phyloP scores from a whole-genome alignment of 179 eudicot genomes.

The Patellifolia procumbens region DNA sequence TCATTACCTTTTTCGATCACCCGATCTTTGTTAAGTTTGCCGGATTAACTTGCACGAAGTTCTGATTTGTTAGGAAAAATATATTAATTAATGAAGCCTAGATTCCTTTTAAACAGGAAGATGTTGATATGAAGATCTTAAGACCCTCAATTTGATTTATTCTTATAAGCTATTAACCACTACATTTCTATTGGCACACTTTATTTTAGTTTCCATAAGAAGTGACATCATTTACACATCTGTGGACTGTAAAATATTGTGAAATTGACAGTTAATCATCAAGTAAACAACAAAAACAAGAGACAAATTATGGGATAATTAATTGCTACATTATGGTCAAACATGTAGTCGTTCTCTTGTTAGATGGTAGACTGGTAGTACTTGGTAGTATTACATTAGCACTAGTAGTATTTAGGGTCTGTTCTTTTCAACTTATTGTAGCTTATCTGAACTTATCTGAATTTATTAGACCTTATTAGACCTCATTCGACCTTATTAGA shows the following conservation, averaged over 20 bases:
- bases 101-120: not conserved
- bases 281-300: slow-evolving; percentile 26
- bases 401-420: too few relatives aligned
- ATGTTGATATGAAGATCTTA: too few relatives aligned
- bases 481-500: too few relatives aligned
- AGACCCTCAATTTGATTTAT: slow-evolving; percentile 3
- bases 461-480: too few relatives aligned
- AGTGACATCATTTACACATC: slow-evolving; percentile 55
- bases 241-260: slow-evolving; percentile 41
- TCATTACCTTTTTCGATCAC: too few relatives aligned
- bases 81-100: slow-evolving; percentile 20
- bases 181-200: slow-evolving; percentile 42
- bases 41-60: too few relatives aligned
- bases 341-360: not conserved
- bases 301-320: slow-evolving; percentile 24
- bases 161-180: slow-evolving; percentile 51
- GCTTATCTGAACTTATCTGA: too few relatives aligned
- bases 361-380: too few relatives aligned
- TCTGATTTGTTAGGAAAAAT: too few relatives aligned
- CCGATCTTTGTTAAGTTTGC: too few relatives aligned
- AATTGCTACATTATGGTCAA: slow-evolving; percentile 5
- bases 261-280: slow-evolving; percentile 51
- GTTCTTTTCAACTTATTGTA: too few relatives aligned
- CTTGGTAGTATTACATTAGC: too few relatives aligned
- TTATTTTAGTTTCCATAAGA: slow-evolving; percentile 37